Evolutionary conservation across 2,329 filamentous ascomycete genomes (phyloP), one percentile per base, ranked within the genome.

Genomic region (Proliferodiscus dingleyae): DNA sequence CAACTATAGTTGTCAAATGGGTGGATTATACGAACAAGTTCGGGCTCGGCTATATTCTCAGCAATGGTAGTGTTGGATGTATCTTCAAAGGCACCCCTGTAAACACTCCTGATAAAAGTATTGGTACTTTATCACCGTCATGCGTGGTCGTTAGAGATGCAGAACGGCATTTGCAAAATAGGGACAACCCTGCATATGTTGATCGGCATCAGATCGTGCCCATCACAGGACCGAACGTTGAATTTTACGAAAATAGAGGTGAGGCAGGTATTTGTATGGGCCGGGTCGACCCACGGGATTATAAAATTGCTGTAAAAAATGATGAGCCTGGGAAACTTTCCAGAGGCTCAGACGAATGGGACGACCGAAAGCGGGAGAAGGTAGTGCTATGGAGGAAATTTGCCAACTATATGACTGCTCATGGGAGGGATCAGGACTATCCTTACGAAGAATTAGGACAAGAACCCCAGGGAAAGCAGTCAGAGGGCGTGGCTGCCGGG

Each of bases 11-110:
- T 10, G 78, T 84, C 9, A 89, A 90, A 61, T 93, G 87, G 87
- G 87, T 93, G 5, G 87, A 93, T 63, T 93, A 93, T 64, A 89
- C 86, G 48, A 88, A 89, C 66, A 89, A 89, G 63, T 89, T 89
- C 63, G 87, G 87, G 10, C 74, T 93, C 13, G 87, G 87, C 28
- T 93, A 91, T 60, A 88, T 91, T 47, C 71, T 93, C 43, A 87
- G 87, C 51, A 85, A 91, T 54, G 87, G 87, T 23, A 89, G 82
- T 51, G 82, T 90, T 16, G 87, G 87, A 13, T 89, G 85, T 53
- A 78, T 84, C 39, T 68, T 65, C 46, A 77, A 75, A 47, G 75
- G 81, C 43, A 73, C 74, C 2, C 63, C 63, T 10, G 73, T 72
- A 1, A 70, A 55, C 28, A 29, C 70, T 1, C 70, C 74, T 40